Percentiles rank a stretch among this genome's conserved stretches.
Evolutionary conservation across 2,329 filamentous ascomycete species (phyloP).

Genomic region (Furcasterigmium furcatum): DNA sequence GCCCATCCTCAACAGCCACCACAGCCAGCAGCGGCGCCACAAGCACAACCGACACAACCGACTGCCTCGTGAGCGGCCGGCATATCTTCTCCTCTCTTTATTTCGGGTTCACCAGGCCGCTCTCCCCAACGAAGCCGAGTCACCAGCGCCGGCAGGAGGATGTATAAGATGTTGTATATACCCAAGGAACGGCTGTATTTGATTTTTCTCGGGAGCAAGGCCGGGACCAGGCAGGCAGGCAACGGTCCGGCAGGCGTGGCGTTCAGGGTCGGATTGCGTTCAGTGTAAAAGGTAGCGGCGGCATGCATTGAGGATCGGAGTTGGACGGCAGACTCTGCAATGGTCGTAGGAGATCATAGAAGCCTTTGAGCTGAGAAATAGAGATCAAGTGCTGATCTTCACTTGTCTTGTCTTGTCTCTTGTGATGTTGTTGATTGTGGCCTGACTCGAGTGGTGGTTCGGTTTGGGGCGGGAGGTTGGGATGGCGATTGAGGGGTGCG

Average conservation of each 20-base stretch:
- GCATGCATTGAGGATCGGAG: constrained; percentile 2
- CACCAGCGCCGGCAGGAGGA: not conserved
- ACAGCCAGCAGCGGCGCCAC: constrained; percentile 4
- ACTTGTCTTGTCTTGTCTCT: too few relatives aligned
- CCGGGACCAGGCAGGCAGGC: constrained; percentile 1
- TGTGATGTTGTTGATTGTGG: too few relatives aligned
- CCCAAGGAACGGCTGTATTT: constrained; percentile 1
- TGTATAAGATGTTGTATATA: constrained; percentile 4
- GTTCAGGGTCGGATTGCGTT: constrained; percentile 1
- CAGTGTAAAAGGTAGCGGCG: not conserved
- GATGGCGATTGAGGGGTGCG: too few relatives aligned
- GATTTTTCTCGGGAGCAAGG: not conserved
- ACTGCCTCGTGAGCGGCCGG: constrained; percentile 4
- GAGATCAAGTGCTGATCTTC: not conserved
- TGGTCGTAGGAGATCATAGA: constrained; percentile 1
- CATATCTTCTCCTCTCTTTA: not conserved
- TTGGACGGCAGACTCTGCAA: not conserved
- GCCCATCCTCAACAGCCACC: constrained; percentile 17
- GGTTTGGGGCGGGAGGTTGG: too few relatives aligned
- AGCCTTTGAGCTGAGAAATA: not conserved
- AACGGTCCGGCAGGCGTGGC: constrained; percentile 1
- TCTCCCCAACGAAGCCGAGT: not conserved
- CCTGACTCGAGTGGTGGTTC: too few relatives aligned
- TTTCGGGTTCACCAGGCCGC: not conserved
- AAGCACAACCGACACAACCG: constrained; percentile 3